These are phyloP conservation scores for Ogataea methylovora DNA, from an alignment of 805 yeast genomes.

Conservation along the genomic window DNA sequence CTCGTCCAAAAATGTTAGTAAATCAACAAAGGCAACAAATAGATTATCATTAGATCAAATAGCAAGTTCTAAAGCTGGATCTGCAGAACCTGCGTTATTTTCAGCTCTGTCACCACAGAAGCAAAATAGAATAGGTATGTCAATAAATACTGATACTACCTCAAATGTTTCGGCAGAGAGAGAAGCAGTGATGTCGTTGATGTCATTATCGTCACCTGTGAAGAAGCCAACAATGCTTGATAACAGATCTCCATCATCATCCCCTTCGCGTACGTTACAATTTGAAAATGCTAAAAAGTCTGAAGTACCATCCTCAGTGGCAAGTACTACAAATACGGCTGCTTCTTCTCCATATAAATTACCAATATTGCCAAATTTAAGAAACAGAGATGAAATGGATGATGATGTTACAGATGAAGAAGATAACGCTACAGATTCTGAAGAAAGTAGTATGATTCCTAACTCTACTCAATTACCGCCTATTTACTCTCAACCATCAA, in stretches of 20 bases:
- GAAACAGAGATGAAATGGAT: not conserved
- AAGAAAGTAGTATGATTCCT: not conserved
- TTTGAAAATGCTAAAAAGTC: not conserved
- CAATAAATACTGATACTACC: not conserved
- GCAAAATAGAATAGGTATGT: not conserved
- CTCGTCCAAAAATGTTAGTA: not conserved
- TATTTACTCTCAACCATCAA: not conserved
- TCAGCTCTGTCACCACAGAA: constrained; percentile 15
- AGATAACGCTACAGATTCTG: constrained; percentile 1
- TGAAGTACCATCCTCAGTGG: not conserved
- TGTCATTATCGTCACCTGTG: constrained; percentile 47
- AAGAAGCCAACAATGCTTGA: constrained; percentile 26
- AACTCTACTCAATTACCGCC: not conserved
- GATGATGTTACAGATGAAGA: constrained; percentile 3
- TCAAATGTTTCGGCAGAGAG: constrained; percentile 28
- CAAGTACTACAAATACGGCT: not conserved
- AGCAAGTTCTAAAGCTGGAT: constrained; percentile 16
- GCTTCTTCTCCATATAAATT: not conserved
- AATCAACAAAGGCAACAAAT: not conserved
- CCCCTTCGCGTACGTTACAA: constrained; percentile 4
- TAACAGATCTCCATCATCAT: constrained; percentile 13
- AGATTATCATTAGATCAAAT: constrained; percentile 18
- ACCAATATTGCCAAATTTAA: not conserved
- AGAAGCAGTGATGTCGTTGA: constrained; percentile 48
- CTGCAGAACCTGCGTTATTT: constrained; percentile 18